phyloP scores from a whole-genome alignment of 2,329 filamentous ascomycete genomes.

The Cercospora sp. region DNA sequence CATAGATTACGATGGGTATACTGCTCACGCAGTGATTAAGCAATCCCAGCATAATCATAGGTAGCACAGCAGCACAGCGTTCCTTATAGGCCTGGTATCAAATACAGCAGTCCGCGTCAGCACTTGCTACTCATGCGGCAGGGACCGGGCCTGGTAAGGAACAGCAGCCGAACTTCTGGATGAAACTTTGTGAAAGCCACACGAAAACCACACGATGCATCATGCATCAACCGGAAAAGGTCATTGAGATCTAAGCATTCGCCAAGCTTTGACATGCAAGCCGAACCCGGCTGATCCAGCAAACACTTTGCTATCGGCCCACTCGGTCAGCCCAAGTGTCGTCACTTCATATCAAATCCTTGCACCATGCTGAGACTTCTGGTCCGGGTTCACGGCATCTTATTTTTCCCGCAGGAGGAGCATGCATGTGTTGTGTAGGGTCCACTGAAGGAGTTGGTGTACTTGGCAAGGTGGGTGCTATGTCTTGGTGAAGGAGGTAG shows the following conservation, averaged over 20 bases:
- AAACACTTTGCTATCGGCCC: background rate
- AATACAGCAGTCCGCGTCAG: background rate
- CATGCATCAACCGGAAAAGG: background rate
- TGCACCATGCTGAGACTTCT: background rate
- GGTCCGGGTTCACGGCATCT: background rate
- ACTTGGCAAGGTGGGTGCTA: background rate
- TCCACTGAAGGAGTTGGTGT: background rate
- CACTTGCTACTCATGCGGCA: background rate
- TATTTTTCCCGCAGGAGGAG: background rate
- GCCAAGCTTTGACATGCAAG: background rate
- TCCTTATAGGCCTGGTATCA: background rate
- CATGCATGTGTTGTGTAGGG: background rate
- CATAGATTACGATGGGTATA: background rate
- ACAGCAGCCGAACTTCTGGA: background rate
- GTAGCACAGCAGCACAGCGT: background rate
- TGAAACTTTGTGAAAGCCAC: background rate
- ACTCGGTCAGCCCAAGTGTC: background rate
- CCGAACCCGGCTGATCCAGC: background rate
- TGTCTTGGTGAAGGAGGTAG: background rate
- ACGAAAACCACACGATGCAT: background rate
- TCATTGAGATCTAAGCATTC: background rate
- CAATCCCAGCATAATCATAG: background rate
- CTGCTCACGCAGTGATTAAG: background rate
- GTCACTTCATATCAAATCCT: conserved; percentile 4
- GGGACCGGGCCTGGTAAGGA: background rate